Base-by-base conservation (phyloP, 495 filamentous ascomycete genomes). In the Astrothelium subdiscretum region DNA sequence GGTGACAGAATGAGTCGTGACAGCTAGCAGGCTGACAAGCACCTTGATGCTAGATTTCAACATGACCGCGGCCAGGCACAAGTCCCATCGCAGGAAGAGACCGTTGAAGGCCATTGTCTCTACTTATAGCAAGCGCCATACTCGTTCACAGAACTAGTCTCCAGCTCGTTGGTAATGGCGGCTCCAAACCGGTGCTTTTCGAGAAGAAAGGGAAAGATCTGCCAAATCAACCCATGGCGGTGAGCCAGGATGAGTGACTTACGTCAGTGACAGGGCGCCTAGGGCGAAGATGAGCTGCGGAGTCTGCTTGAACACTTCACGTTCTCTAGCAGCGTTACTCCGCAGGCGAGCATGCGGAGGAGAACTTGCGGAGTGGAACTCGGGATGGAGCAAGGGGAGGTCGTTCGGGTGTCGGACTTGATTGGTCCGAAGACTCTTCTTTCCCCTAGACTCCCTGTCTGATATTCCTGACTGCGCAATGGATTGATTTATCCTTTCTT, bases 1-100 rank as follows among this genome's bases (percentile, higher is more conserved):
- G 10, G 42, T 51, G 60, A 66, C 52, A 29, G 64, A 54, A 29
- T 27, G 48, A 54, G 22, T 8, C 24, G 48, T 8, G 4, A 54
- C 48, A 27, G 48, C 24, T 24, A 54, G 48, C 12, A 54, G 24
- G 15, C 20, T 24, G 20, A 54, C n/a, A 54, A 54, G 48, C 24
- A 24, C 24, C 8, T 29, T 4, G 48, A 54, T 26, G 29, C 48
- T 54, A 0, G 48, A 54, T 15, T 54, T 54, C 48, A 29, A 54
- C 48, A 54, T 54, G 3, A 29, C 20, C 6, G 8, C 24, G 20
- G 8, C 48, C 24, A 54, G 24, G 20, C 6, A 29, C 4, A 12
- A 54, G 15, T 54, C 24, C 48, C 48, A 54, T 8, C 2, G 5
- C 24, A 29, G 15, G 24, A 54, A 3, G 6, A 29, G 48, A 6